Base-by-base conservation (phyloP, 2,329 filamentous ascomycete species). In the Zymoseptoria ardabiliae region DNA sequence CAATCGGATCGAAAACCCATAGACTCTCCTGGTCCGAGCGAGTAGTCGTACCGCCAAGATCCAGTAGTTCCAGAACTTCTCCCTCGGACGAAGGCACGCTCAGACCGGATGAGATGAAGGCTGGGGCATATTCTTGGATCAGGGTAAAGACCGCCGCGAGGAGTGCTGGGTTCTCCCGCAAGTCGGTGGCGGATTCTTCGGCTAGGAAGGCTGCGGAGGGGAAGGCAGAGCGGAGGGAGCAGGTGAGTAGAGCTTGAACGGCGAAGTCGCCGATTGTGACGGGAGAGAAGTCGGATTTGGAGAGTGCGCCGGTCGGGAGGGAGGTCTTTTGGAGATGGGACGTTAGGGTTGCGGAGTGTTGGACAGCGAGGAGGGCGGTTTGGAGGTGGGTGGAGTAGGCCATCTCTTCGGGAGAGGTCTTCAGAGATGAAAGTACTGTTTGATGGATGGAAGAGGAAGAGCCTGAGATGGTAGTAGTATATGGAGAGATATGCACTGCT, bases 251-350 rank as follows among this genome's bases (percentile, higher is more conserved):
- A 9, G 84, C 83, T 70, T 87, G 84, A 2, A 82, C 81, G 49
- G 82, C 84, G 67, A 86, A 86, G 69, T 87, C 84, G 60, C 83
- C 84, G 45, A 85, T 79, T 0, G 85, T 86, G 55, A 87, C 85
- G 22, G 84, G 84, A 0, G 80, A 81, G 54, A 77, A 74, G 69
- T 87, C 84, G 58, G 75, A 76, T 69, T 87, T 86, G 67, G 80
- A 77, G 56, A 85, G 74, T 21, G 76, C 77, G 58, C 75, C 76
- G 62, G 77, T 75, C n/a, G 79, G 74, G 20, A 74, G 71, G 50
- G 75, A 75, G 21, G 81, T 57, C 8, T 50, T 45, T 35, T 68
- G 74, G 65, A 85, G 71, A 60, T 74, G 69, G 68, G 85, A 85
- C 19, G 84, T 86, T 45, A 86, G 76, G 17, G 82, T 72, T 3